Percentiles rank a stretch among this genome's conserved stretches.
Evolutionary conservation across 2,329 filamentous ascomycete genomes (phyloP).

Genomic region (Pseudogymnoascus sp.): DNA sequence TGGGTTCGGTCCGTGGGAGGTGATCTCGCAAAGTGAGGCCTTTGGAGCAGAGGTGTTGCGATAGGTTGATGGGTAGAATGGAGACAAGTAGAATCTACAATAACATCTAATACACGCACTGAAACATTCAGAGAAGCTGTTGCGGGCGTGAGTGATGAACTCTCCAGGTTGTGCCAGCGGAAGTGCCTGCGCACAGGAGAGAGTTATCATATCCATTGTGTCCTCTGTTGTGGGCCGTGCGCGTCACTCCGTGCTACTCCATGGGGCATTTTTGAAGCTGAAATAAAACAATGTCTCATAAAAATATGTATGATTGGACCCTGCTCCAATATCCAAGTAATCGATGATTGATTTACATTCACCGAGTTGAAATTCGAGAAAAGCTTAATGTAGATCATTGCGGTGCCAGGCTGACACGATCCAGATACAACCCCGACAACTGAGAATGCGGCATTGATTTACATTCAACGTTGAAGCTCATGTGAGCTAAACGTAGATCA

Average conservation of each 20-base stretch:
- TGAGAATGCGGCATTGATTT: too few relatives aligned
- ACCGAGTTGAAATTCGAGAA: neutral
- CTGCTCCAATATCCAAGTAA: neutral
- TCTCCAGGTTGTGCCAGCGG: too few relatives aligned
- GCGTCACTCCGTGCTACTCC: too few relatives aligned
- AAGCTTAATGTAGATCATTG: neutral
- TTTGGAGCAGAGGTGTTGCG: neutral
- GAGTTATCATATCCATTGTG: too few relatives aligned
- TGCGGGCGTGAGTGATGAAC: too few relatives aligned
- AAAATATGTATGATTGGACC: neutral
- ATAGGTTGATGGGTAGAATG: neutral
- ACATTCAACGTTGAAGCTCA: neutral
- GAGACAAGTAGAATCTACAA: neutral
- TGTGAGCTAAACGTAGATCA: neutral
- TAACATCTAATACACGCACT: neutral
- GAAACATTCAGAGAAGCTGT: neutral
- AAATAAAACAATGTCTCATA: neutral
- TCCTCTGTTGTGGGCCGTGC: too few relatives aligned
- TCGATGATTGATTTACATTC: neutral
- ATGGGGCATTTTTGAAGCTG: too few relatives aligned
- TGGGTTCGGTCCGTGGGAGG: neutral
- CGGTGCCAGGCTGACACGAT: neutral
- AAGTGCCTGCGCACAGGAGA: too few relatives aligned
- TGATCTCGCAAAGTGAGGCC: too few relatives aligned
- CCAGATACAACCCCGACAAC: too few relatives aligned